phyloP scores from a whole-genome alignment of 148 eudicot genomes.

The Talinum fruticosum region DNA sequence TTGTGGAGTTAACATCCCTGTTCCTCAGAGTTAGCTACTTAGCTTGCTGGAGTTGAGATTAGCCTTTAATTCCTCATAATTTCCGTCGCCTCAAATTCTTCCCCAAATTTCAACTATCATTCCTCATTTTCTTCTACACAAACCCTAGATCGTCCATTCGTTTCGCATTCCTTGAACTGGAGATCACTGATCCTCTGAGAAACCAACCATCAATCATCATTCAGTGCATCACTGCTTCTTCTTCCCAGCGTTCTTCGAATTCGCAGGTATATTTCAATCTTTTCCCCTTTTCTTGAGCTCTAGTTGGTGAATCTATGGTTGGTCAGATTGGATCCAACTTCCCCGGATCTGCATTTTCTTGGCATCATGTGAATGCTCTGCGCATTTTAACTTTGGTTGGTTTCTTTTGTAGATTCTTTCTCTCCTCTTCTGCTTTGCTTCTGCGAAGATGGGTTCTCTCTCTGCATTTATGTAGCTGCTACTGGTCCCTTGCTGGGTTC shows the following conservation, averaged over 20 bases:
- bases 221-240: neutral
- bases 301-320: neutral
- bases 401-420: neutral
- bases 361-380: neutral
- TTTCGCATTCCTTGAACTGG: constrained; percentile 8
- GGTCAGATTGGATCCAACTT: constrained; percentile 12
- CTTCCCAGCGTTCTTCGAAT: neutral
- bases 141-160: constrained; percentile 9
- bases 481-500: neutral
- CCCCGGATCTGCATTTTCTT: neutral
- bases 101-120: neutral
- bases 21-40: too few relatives aligned
- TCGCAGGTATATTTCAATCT: constrained; percentile 5
- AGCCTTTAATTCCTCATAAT: neutral
- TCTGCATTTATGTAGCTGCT: neutral
- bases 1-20: too few relatives aligned
- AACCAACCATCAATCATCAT: neutral
- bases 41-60: too few relatives aligned
- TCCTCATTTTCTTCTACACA: neutral
- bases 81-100: neutral
- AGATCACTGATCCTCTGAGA: too few relatives aligned
- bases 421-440: neutral
- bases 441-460: constrained; percentile 2
- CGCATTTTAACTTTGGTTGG: neutral
- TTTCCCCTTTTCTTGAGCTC: neutral